Base-by-base conservation (phyloP, 2,329 filamentous ascomycete species). In the Fusarium armeniacum region DNA sequence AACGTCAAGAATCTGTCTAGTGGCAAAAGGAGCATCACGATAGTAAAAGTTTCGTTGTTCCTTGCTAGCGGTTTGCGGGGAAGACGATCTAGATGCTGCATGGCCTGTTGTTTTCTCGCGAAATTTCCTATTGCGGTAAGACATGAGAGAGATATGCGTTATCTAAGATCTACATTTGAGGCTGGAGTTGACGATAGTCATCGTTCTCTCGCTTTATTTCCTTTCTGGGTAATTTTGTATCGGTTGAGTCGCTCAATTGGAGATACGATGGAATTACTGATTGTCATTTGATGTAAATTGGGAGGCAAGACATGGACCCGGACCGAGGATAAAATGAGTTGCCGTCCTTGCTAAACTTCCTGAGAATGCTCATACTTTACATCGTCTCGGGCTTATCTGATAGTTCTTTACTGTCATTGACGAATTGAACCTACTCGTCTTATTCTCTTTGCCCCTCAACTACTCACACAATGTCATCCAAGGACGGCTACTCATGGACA, bases 401-500 rank as follows among this genome's bases (percentile, higher is more conserved):
- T 15, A 0, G 13, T 20, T 15, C 8, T 58, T 33, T 10, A 3
- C 22, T 24, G 7, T 20, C 9, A 10, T 18, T 12, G 3, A 15
- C 8, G 10, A 22, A 3, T 24, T 26, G 8, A 43, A 26, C 1
- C 7, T 24, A 7, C 13, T 28, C 18, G 1, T 5, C 3, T 33
- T 15, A 2, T 5, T 3, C 22, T 54, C 22, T 8, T 35, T 13
- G 3, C 15, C 3, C 12, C 4, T 15, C 6, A 12, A 10, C 10
- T 0, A 3, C 0, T 45, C 20, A 28, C 26, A 49, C 9, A 4
- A 78, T 78, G 76, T 61, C 76, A 30, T 76, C 75, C 6, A 75
- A 53, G 58, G 77, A 78, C 32, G 77, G 77, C 1, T 78, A 69
- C 55, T 73, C 72, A 11, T 78, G 77, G 76, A 78, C 77, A 1